Evolutionary conservation across 257 asterid genomes (phyloP), one percentile per base, ranked within the genome.

Genomic region (Plantago ovata): DNA sequence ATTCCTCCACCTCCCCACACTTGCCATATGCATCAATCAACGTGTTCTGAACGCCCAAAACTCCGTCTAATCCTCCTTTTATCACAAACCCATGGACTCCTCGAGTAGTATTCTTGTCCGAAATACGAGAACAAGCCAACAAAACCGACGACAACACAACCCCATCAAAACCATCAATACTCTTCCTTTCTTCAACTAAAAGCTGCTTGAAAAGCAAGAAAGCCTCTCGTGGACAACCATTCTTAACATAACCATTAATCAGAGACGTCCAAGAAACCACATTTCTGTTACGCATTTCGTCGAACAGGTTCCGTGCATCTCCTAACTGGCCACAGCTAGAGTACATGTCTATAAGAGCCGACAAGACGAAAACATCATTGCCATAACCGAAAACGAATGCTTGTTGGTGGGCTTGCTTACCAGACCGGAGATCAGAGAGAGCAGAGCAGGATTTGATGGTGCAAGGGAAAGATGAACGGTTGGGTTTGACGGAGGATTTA

Each of bases 261-360:
- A 93, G 82, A 15, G 96, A 82, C 40, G 97, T 89, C 97, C 98
- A 89, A n/a, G 92, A 88, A 38, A 93, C 97, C 28, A 84, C 79
- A 60, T 93, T 93, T 83, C 85, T 73, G 0, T 63, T 75, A 51
- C 92, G 89, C 71, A 81, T 82, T 77, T 74, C 91, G 41, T 93
- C 89, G 56, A 93, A 93, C 85, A 89, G 33, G 24, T 53, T 69
- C 4, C 86, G 53, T 19, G 97, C 98, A 61, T 86, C 94, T 3
- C 41, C 54, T 61, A 93, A 20, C 6, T 75, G 53, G 13, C 87
- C 81, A 23, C 98, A 89, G 65, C 89, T 88, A 0, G 95, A 68
- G 72, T 89, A 93, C 97, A 93, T 84, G 56, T 88, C 95, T 6
- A 93, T 72, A 10, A 89, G 82, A 1, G 97, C 91, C 7, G 97